phyloP scores from a whole-genome alignment of 2,329 filamentous ascomycete species.

The Calonectria henricotiae region DNA sequence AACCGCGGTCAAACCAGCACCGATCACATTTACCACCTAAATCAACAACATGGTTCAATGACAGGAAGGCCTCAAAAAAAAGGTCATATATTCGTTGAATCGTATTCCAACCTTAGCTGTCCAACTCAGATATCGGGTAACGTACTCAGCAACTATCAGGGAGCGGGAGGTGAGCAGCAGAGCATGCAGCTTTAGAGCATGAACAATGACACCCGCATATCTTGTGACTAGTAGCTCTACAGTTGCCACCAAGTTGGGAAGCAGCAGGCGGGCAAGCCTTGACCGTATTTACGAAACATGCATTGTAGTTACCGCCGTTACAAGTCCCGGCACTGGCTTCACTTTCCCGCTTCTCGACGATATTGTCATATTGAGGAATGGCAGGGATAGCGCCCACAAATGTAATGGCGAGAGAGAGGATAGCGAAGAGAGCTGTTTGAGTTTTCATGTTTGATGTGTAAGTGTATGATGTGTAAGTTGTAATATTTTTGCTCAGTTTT shows the following conservation, averaged over 20 bases:
- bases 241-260: background rate
- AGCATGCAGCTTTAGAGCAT: constrained; percentile 1
- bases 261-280: background rate
- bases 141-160: background rate
- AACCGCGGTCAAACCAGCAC: background rate
- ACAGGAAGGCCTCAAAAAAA: background rate
- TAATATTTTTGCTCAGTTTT: too few species aligned
- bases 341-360: background rate
- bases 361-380: background rate
- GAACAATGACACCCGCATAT: background rate
- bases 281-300: background rate
- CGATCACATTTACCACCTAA: background rate
- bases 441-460: background rate
- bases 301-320: background rate
- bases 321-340: background rate
- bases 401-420: background rate
- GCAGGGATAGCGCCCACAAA: background rate
- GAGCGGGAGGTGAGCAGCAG: background rate
- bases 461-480: background rate
- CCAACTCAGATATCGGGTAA: background rate
- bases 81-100: background rate
- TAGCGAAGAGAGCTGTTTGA: background rate
- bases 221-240: background rate
- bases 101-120: background rate
- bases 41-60: background rate